Base-by-base conservation (phyloP, 345 rosid genomes). In the Hibiscus mutabilis region DNA sequence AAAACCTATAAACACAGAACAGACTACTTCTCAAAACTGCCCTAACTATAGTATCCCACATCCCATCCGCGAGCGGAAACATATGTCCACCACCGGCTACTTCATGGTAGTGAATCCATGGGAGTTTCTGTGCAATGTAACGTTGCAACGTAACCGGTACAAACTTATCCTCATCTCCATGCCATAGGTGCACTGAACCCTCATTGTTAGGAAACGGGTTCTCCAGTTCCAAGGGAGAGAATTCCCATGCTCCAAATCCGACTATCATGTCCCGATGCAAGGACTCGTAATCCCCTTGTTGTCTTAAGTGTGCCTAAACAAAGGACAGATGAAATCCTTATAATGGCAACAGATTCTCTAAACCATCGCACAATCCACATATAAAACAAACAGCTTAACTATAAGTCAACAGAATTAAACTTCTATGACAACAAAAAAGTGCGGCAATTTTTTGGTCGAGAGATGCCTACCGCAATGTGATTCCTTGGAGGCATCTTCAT, bases 211-310 rank as follows among this genome's bases (percentile, higher is more conserved):
- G 84, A 64, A 86, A 86, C 29, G 89, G 89, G 74, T 82, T 88
- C 18, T 75, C 71, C 49, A 85, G 79, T 74, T 77, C 78, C 84
- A 82, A 69, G 0, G 89, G 92, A 72, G 79, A 84, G 49, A 87
- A 87, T 57, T 85, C 84, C 91, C 89, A 87, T 14, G 18, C 59
- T 24, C 87, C 86, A 59, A 85, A 82, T 53, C 78, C 84, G 24
- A 85, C 77, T 2, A 72, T 83, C 14, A 85, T 0, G 73, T 87
- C 89, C 22, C 82, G 79, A 66, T 79, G 77, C 18, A 87, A 77
- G 14, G 89, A 85, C 74, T 84, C 89, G 2, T 76, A 51, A 10
- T 44, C 80, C 0, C 89, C 91, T 71, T 82, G 89, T 21, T 82
- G 86, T 21, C 79, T 76, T 6, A 70, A 62, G 70, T 64, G 24